These are phyloP conservation scores for Rhynchosporium secalis DNA, from an alignment of 2,329 filamentous ascomycete species.

Conservation along the genomic window DNA sequence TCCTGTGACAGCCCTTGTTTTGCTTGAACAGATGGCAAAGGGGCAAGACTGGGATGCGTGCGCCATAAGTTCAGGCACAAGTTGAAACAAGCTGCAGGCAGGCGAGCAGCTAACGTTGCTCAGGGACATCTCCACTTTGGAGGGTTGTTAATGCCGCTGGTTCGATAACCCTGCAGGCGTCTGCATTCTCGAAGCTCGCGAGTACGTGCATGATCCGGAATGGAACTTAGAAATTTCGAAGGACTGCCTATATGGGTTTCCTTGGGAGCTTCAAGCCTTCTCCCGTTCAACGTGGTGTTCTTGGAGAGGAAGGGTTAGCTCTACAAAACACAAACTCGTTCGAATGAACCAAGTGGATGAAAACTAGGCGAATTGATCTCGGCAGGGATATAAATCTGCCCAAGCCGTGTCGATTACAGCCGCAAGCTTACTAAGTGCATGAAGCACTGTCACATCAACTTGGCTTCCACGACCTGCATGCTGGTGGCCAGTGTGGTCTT, in stretches of 20 bases:
- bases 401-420: not conserved
- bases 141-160: not conserved
- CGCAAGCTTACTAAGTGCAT: not conserved
- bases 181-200: not conserved
- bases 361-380: slow-evolving; percentile 1
- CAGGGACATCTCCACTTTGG: not conserved
- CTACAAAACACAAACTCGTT: slow-evolving; percentile 3
- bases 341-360: not conserved
- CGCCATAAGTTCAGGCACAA: not conserved
- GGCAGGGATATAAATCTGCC: not conserved
- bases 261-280: not conserved
- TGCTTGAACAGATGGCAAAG: not conserved
- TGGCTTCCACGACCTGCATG: too few relatives aligned
- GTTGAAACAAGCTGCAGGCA: not conserved
- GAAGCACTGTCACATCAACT: too few relatives aligned
- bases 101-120: not conserved
- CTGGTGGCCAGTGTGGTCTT: too few relatives aligned
- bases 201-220: not conserved
- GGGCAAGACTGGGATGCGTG: not conserved
- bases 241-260: not conserved
- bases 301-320: not conserved
- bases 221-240: not conserved
- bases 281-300: not conserved
- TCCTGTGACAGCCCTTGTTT: not conserved
- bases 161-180: not conserved